phyloP scores from a whole-genome alignment of 2,329 filamentous ascomycete genomes.

The Fusarium solani-melongenae region DNA sequence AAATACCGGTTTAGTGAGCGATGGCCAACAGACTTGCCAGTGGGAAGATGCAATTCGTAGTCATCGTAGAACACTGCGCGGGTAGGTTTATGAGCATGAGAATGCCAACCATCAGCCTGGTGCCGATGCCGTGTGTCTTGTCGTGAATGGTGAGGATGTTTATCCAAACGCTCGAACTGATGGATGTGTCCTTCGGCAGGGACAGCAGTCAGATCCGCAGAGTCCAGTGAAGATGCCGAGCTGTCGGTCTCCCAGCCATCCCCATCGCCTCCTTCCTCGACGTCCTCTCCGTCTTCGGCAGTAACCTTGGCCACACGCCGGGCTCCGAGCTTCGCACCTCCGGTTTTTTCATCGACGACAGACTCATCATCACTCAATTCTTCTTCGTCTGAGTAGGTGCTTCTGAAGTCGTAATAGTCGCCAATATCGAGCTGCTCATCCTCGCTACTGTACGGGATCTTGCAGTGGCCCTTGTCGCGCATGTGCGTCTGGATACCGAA shows the following conservation, averaged over 20 bases:
- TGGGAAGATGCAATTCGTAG: slow-evolving; percentile 91
- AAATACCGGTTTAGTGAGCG: slow-evolving; percentile 89
- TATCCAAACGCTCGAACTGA: slow-evolving; percentile 77
- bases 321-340: slow-evolving; percentile 77
- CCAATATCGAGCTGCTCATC: slow-evolving; percentile 94
- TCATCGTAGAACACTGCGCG: slow-evolving; percentile 90
- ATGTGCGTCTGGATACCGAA: slow-evolving; percentile 94
- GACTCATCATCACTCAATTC: slow-evolving; percentile 67
- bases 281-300: slow-evolving; percentile 60
- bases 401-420: slow-evolving; percentile 96
- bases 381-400: slow-evolving; percentile 89
- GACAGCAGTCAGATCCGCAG: slow-evolving; percentile 83
- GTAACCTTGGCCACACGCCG: slow-evolving; percentile 65
- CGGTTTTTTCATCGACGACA: slow-evolving; percentile 54
- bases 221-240: slow-evolving; percentile 87
- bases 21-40: slow-evolving; percentile 89
- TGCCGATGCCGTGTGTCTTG: slow-evolving; percentile 78
- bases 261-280: slow-evolving; percentile 68
- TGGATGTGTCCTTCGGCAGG: slow-evolving; percentile 78
- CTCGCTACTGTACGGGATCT: slow-evolving; percentile 90
- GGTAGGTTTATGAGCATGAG: slow-evolving; percentile 79
- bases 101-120: slow-evolving; percentile 82
- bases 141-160: slow-evolving; percentile 80
- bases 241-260: slow-evolving; percentile 97
- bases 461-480: slow-evolving; percentile 96